Base-by-base conservation (phyloP, 2,329 filamentous ascomycete species). In the Pseudopithomyces chartarum region DNA sequence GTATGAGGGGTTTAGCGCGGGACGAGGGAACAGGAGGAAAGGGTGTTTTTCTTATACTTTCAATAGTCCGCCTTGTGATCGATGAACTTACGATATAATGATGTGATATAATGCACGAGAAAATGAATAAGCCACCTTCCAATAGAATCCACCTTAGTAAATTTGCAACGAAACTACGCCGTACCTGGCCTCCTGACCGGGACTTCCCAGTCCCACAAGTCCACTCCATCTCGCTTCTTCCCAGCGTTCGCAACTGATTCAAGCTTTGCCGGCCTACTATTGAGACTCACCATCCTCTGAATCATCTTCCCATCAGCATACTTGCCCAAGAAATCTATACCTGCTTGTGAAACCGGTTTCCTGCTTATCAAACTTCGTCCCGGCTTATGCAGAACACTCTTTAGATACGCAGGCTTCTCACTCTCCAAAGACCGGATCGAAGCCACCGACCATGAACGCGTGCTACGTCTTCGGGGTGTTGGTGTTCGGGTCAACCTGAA, bases 361-460 rank as follows among this genome's bases (percentile, higher is more conserved):
- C 48, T 40, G 12, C 48, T 43, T 11, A 51, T 51, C 17, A 51
- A 34, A 17, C 48, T 26, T 1, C 48, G n/a, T 4, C 10, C 17
- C 6, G 48, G 48, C n/a, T 38, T 42, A 8, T 51, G 26, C 20
- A 29, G 33, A 2, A 22, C 38, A 17, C 8, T 38, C 32, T n/a
- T 15, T 12, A 10, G 22, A 22, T 22, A 23, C n/a, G 3, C 6
- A 15, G 47, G 32, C 17, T 39, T 26, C 19, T 38, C 20, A 6
- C 26, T 39, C 11, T 39, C 46, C 10, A 49, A 20, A 19, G 46
- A 49, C 7, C 46, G 10, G 17, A 49, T 49, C 2, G 46, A 49
- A 6, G n/a, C 38, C 2, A 51, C 48, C 6, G 38, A 43, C 48
- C 48, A 51, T 7, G 48, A 51, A 17, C 48, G 48, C 12, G 48